phyloP scores from a whole-genome alignment of 2,329 filamentous ascomycete genomes.

The Phyllosticta ampelicida region DNA sequence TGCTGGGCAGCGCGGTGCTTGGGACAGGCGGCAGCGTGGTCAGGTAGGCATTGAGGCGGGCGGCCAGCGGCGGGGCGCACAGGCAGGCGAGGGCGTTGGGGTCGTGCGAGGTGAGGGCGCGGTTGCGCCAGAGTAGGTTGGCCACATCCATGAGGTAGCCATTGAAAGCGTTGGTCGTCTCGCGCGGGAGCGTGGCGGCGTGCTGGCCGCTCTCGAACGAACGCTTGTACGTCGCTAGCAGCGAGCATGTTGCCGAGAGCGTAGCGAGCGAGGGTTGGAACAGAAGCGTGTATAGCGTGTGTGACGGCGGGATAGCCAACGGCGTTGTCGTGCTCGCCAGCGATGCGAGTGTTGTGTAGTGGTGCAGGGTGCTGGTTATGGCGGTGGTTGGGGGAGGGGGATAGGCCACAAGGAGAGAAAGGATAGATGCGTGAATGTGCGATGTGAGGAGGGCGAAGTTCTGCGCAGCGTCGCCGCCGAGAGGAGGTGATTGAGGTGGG shows the following conservation, averaged over 20 bases:
- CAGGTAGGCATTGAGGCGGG: constrained; percentile 32
- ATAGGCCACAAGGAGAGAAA: constrained; percentile 21
- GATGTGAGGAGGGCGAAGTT: constrained; percentile 22
- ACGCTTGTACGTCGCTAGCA: constrained; percentile 62
- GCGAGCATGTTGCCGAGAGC: constrained; percentile 56
- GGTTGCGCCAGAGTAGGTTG: constrained; percentile 69
- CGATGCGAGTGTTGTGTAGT: constrained; percentile 52
- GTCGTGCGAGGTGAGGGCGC: constrained; percentile 57
- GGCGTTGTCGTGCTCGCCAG: constrained; percentile 35
- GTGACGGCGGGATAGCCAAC: constrained; percentile 56
- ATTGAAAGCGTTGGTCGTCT: constrained; percentile 54
- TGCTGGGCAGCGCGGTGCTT: constrained; percentile 25
- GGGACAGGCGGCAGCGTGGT: constrained; percentile 25
- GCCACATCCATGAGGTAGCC: constrained; percentile 79
- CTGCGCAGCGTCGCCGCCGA: constrained; percentile 23
- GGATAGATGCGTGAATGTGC: constrained; percentile 23
- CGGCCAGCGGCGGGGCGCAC: constrained; percentile 36
- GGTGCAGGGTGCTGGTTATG: constrained; percentile 47
- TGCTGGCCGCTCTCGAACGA: constrained; percentile 50
- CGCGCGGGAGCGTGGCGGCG: constrained; percentile 11
- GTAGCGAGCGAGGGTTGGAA: constrained; percentile 54
- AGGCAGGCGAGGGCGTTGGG: constrained; percentile 47
- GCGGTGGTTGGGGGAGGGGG: constrained; percentile 26
- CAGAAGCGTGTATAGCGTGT: constrained; percentile 59
- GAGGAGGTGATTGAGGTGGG: background rate